Percentiles rank a stretch among this genome's conserved stretches.
These are phyloP conservation scores for Phytopythium boreale DNA, from an alignment of 352 stramenopile species.

Conservation along the genomic window DNA sequence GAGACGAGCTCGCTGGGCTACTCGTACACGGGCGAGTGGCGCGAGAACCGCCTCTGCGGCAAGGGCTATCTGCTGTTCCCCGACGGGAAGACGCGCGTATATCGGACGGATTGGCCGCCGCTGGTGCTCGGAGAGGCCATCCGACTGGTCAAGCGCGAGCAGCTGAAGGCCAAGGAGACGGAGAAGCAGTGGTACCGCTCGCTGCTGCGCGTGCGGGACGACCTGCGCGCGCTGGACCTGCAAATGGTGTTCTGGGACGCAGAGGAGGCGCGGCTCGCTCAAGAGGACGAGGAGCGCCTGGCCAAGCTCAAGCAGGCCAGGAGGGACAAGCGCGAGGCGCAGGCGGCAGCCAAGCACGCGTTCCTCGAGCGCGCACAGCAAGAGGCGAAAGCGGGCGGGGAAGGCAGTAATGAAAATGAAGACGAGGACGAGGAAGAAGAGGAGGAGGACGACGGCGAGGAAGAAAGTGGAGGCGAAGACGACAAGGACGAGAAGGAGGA, in stretches of 20 bases:
- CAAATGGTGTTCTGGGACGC: conserved; percentile 59
- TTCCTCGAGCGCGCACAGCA: conserved; percentile 39
- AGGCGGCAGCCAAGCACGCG: conserved; percentile 47
- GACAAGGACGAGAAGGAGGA: conserved; percentile 20
- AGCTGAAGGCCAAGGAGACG: conserved; percentile 9
- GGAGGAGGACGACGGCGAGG: conserved; percentile 16
- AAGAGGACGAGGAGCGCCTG: conserved; percentile 42
- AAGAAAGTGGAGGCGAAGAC: conserved; percentile 16
- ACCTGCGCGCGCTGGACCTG: conserved; percentile 57
- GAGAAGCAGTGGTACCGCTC: conserved; percentile 50
- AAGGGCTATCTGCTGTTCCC: conserved; percentile 41
- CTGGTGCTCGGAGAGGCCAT: conserved; percentile 62
- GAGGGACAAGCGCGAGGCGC: conserved; percentile 50
- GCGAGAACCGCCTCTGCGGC: conserved; percentile 53
- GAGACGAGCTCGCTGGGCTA: conserved; percentile 65
- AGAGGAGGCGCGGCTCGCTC: conserved; percentile 46
- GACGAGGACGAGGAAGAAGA: conserved; percentile 22
- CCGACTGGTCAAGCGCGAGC: conserved; percentile 44
- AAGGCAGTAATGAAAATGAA: conserved; percentile 5
- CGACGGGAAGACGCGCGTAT: conserved; percentile 36
- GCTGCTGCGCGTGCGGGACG: conserved; percentile 62
- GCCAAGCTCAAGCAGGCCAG: conserved; percentile 43
- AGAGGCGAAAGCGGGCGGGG: conserved; percentile 8
- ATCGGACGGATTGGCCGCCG: conserved; percentile 49
- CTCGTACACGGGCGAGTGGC: conserved; percentile 49